phyloP scores from a whole-genome alignment of 495 filamentous ascomycete genomes.

The Penicillium manginii region DNA sequence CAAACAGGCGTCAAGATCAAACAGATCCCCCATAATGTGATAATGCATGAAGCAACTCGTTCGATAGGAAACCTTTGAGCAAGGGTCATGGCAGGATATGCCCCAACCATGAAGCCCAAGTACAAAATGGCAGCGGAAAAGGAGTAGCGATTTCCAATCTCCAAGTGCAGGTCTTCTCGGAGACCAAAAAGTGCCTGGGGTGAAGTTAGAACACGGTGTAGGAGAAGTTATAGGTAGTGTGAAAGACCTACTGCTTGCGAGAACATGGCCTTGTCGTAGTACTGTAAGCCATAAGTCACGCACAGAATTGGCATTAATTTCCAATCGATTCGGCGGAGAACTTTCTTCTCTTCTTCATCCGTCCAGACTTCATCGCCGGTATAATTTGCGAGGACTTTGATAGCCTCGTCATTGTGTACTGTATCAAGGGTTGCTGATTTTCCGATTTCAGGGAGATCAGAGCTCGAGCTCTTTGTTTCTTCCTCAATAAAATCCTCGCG shows the following conservation, averaged over 20 bases:
- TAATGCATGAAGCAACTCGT: slow-evolving; percentile 41
- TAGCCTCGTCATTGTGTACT: slow-evolving; percentile 48
- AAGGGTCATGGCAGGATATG: slow-evolving; percentile 47
- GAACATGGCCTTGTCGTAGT: slow-evolving; percentile 56
- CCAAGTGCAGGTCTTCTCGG: slow-evolving; percentile 35
- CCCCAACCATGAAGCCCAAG: slow-evolving; percentile 50
- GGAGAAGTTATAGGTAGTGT: slow-evolving; percentile 17
- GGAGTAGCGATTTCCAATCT: slow-evolving; percentile 43
- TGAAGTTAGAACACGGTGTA: slow-evolving; percentile 12
- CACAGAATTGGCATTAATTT: slow-evolving; percentile 48
- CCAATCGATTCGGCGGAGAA: slow-evolving; percentile 49
- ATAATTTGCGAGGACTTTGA: slow-evolving; percentile 45
- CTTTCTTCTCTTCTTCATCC: slow-evolving; percentile 48
- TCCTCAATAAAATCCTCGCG: slow-evolving; percentile 20
- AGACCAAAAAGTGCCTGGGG: slow-evolving; percentile 44
- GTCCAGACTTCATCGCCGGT: slow-evolving; percentile 44
- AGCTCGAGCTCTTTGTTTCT: slow-evolving; percentile 13
- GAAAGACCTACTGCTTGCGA: slow-evolving; percentile 48
- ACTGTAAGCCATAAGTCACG: slow-evolving; percentile 41
- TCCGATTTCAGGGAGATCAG: slow-evolving; percentile 10
- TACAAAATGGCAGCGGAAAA: slow-evolving; percentile 49
- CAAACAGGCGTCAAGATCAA: slow-evolving; percentile 44
- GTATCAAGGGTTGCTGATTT: slow-evolving; percentile 36
- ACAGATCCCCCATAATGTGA: slow-evolving; percentile 39
- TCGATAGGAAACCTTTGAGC: slow-evolving; percentile 50